Base-by-base conservation (phyloP, 2,329 filamentous ascomycete genomes). In the Exophiala sideris region DNA sequence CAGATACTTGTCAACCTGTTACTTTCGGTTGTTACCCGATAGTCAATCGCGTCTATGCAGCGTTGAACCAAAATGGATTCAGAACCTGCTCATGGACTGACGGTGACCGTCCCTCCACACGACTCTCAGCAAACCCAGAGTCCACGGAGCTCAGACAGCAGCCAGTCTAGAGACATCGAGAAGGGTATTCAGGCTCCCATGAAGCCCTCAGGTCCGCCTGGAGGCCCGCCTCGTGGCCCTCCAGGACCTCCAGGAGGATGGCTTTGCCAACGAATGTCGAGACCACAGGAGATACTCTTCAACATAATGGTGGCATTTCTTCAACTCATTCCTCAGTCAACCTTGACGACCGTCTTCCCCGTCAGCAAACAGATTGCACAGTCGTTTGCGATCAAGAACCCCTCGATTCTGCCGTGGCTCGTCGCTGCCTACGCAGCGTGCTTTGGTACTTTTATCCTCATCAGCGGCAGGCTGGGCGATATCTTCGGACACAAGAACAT, bases 361-460 rank as follows among this genome's bases (percentile, higher is more conserved):
- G 70, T 72, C 1, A 66, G 78, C 20, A 71, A 76, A 44, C 67
- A 76, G 48, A 79, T 81, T 57, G 75, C 70, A 12, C 57, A 67
- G 14, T 70, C 70, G 33, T 73, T 80, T 35, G 68, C 67, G 9
- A 68, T 70, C 20, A 65, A 64, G 1, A 69, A 70, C 46, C 49
- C 52, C 20, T 57, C 48, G 16, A 45, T 56, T 29, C 35, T 62
- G 21, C 53, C 60, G 21, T 76, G 73, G 73, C 66, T 75, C 48
- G 69, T 73, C 39, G 73, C 73, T 5, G 72, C 66, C 10, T 76
- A 74, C 64, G 68, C 66, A 40, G 62, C 75, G 24, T 74, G 73
- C 2, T 71, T 74, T 10, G 73, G 73, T 20, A 74, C 72, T 3
- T 75, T 75, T 58, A 76, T 76, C 53, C 66, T 76, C 35, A 70